phyloP scores from a whole-genome alignment of 2,329 filamentous ascomycete species.

The Neofusicoccum umdonicola region DNA sequence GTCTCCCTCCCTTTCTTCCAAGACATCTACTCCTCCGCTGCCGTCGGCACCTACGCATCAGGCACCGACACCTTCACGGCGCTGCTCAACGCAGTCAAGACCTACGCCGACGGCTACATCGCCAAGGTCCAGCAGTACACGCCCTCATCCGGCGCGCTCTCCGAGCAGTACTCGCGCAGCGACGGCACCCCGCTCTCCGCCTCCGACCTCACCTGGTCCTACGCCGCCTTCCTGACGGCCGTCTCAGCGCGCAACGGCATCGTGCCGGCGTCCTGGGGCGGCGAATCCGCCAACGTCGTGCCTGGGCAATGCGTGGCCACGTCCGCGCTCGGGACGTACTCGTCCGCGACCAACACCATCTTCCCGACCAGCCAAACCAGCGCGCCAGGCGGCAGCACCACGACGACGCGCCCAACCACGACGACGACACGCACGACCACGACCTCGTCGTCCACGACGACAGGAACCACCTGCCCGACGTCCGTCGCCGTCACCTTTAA shows the following conservation, averaged over 20 bases:
- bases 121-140: conserved; percentile 40
- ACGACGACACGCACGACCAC: conserved; percentile 21
- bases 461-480: conserved; percentile 29
- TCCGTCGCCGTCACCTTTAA: conserved; percentile 42
- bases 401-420: conserved; percentile 20
- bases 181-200: conserved; percentile 42
- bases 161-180: conserved; percentile 43
- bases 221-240: conserved; percentile 39
- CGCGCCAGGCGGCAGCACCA: conserved; percentile 36
- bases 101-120: conserved; percentile 42
- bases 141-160: conserved; percentile 37
- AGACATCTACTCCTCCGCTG: conserved; percentile 4
- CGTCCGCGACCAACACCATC: conserved; percentile 40
- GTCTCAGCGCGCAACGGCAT: neutral
- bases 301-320: conserved; percentile 28
- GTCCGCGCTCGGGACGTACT: conserved; percentile 40
- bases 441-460: conserved; percentile 22
- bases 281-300: neutral
- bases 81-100: conserved; percentile 23
- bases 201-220: conserved; percentile 46
- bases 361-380: conserved; percentile 43
- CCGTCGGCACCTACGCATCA: conserved; percentile 9
- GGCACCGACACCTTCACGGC: conserved; percentile 23
- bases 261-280: conserved; percentile 15
- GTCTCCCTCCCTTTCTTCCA: conserved; percentile 13